Conservation (phyloP, 495 filamentous ascomycete species). For the Penicillium tannophilum region DNA sequence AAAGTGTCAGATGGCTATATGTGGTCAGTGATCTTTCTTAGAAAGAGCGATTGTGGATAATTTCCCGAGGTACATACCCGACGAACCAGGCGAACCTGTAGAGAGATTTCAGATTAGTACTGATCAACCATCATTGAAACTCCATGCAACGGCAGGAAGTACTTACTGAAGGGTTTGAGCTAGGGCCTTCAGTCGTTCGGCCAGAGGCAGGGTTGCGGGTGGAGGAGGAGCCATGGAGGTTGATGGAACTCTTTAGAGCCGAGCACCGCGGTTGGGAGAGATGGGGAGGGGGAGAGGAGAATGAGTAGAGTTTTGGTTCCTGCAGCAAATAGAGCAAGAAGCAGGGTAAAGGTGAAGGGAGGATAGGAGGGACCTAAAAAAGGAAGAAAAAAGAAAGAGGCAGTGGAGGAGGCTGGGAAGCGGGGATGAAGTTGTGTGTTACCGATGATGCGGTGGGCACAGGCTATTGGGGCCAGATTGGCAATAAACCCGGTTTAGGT, state of each 20-base stretch:
- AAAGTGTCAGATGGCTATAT: constrained; percentile 75
- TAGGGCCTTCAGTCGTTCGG: constrained; percentile 71
- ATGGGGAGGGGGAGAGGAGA: constrained; percentile 2
- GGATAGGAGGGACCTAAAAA: constrained; percentile 8
- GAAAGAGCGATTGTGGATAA: constrained; percentile 5
- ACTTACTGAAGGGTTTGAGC: constrained; percentile 87
- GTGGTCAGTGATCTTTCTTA: constrained; percentile 22
- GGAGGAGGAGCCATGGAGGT: constrained; percentile 78
- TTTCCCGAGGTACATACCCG: constrained; percentile 60
- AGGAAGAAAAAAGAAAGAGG: constrained; percentile 21
- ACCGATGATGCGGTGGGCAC: constrained; percentile 13
- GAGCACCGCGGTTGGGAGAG: constrained; percentile 6
- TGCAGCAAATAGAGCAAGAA: constrained; percentile 2
- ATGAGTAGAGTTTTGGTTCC: constrained; percentile 1
- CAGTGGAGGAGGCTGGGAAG: constrained; percentile 31
- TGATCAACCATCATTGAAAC: constrained; percentile 28
- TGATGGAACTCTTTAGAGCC: constrained; percentile 11
- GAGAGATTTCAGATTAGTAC: constrained; percentile 40
- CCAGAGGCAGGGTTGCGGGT: constrained; percentile 66
- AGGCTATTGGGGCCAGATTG: not conserved
- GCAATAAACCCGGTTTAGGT: not conserved
- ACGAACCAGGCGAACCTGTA: constrained; percentile 78
- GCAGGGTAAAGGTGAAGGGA: constrained; percentile 5
- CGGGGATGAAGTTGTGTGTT: constrained; percentile 30
- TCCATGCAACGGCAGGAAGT: constrained; percentile 23